A percentile compares a stretch with the other conserved stretches of the same genome.
Evolutionary conservation across 352 stramenopile species (phyloP).

Genomic region (Pythium oligandrum): DNA sequence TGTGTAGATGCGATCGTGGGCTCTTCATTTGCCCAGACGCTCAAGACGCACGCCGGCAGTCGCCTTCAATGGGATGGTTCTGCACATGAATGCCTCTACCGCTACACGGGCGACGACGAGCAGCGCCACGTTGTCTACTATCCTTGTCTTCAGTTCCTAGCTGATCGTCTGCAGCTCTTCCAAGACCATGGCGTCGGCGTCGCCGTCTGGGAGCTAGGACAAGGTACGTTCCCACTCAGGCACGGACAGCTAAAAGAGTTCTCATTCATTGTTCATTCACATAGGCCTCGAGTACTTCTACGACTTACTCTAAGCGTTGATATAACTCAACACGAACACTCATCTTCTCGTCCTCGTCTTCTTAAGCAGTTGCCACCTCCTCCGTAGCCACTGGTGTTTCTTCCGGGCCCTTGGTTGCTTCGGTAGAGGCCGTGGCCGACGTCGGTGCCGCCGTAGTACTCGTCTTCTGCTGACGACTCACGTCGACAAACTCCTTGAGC

Average conservation of each 20-base stretch:
- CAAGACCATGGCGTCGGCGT: conserved; percentile 39
- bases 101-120: conserved; percentile 29
- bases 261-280: too few relatives aligned
- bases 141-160: conserved; percentile 78
- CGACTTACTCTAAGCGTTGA: conserved; percentile 41
- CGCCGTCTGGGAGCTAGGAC: conserved; percentile 76
- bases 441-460: not conserved
- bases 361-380: conserved; percentile 1
- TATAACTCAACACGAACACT: not conserved
- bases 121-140: conserved; percentile 57
- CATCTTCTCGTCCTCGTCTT: conserved; percentile 5
- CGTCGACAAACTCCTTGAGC: conserved; percentile 58
- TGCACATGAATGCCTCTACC: conserved; percentile 51
- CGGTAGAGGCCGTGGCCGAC: conserved; percentile 1
- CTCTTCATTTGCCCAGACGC: conserved; percentile 14
- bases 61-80: conserved; percentile 22
- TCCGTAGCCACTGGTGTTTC: not conserved
- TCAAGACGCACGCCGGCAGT: conserved; percentile 5
- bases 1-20: conserved; percentile 20
- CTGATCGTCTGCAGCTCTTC: conserved; percentile 60
- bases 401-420: not conserved
- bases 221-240: conserved; percentile 34
- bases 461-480: not conserved
- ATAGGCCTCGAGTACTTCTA: conserved; percentile 67
- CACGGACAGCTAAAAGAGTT: too few relatives aligned